phyloP scores from a whole-genome alignment of 345 rosid genomes.

The Populus euphratica region DNA sequence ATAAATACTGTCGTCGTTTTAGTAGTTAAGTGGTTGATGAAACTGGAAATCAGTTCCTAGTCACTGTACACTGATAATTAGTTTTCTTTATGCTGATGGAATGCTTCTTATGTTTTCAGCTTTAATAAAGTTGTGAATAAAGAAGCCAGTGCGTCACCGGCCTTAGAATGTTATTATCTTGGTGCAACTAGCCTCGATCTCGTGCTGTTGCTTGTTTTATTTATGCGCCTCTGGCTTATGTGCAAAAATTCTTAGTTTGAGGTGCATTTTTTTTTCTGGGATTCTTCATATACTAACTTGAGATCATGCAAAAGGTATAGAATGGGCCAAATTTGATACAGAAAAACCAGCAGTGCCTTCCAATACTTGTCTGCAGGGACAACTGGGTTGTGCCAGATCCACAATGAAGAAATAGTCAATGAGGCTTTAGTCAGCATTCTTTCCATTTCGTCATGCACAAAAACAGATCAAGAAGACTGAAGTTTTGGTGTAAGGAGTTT shows the following conservation, averaged over 20 bases:
- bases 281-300: conserved; percentile 46
- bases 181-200: conserved; percentile 72
- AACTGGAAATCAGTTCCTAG: not conserved
- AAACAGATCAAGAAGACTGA: conserved; percentile 17
- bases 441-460: conserved; percentile 8
- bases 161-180: conserved; percentile 68
- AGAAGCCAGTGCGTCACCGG: conserved; percentile 68
- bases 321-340: conserved; percentile 42
- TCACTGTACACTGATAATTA: not conserved
- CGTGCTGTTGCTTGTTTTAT: conserved; percentile 60
- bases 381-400: conserved; percentile 17
- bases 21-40: not conserved
- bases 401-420: conserved; percentile 38
- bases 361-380: not conserved
- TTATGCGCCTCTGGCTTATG: conserved; percentile 70
- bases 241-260: conserved; percentile 59
- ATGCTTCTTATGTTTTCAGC: conserved; percentile 93
- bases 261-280: conserved; percentile 55
- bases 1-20: not conserved
- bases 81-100: conserved; percentile 67
- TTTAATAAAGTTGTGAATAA: conserved; percentile 63
- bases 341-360: conserved; percentile 22
- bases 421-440: conserved; percentile 55
- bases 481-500: conserved; percentile 16
- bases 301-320: conserved; percentile 42